Evolutionary conservation across 2,329 filamentous ascomycete species (phyloP).

Genomic region (Trichoderma atrobrunneum): DNA sequence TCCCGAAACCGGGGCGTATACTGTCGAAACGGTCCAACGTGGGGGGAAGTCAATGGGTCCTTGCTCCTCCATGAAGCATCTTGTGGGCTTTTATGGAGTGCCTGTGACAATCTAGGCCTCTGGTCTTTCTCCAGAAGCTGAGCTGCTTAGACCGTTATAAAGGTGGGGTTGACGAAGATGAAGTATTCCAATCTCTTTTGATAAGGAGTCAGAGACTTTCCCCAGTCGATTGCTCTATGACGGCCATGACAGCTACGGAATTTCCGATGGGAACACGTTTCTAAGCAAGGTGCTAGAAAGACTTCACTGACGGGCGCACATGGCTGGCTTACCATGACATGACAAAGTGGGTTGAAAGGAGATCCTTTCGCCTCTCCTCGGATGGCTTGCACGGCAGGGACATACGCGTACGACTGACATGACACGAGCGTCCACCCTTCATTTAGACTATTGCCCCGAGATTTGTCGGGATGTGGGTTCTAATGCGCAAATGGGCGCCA

Average conservation of each 20-base stretch:
- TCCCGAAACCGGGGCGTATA: slow-evolving; percentile 13
- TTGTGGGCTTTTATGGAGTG: neutral
- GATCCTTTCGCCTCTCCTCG: neutral
- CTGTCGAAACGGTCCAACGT: slow-evolving; percentile 8
- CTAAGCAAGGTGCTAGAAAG: neutral
- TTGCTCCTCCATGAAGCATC: neutral
- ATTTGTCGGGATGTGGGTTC: slow-evolving; percentile 4
- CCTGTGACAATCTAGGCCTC: neutral
- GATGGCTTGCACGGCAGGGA: neutral
- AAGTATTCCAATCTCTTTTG: neutral
- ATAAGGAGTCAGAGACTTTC: neutral
- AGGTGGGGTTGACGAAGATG: neutral
- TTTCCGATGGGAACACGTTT: neutral
- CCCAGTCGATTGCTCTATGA: neutral
- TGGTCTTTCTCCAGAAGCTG: neutral
- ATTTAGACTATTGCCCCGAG: neutral
- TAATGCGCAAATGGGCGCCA: neutral
- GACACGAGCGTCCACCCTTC: neutral
- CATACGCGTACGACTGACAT: slow-evolving; percentile 8
- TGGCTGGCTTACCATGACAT: neutral
- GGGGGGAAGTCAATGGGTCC: slow-evolving; percentile 4
- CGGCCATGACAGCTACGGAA: neutral
- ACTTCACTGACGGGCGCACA: neutral
- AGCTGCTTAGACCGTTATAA: neutral
- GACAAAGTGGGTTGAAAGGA: neutral